Base-by-base conservation (phyloP, 192 early-diverging fungal genomes). In the Backusella liffmaniae region DNA sequence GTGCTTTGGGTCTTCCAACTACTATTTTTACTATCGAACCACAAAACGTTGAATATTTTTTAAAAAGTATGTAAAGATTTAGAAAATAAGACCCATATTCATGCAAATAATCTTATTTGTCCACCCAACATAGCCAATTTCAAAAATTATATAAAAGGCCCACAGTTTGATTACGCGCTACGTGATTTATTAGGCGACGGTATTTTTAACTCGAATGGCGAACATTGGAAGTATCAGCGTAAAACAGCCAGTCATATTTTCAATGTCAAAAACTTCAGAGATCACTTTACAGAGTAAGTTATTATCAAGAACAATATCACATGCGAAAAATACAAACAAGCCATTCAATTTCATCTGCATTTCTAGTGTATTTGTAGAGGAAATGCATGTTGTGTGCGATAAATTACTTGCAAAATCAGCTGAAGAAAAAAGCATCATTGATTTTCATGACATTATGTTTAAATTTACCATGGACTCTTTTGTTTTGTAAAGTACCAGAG, bases 131-230 rank as follows among this genome's bases (percentile, higher is more conserved):
- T 36, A 79, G 78, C 46, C 59, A 79, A 79, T 69, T 82, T 82
- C 70, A 77, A 75, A 51, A 82, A 82, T 44, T 82, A 82, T 35
- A 67, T 65, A 65, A 82, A 82, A 62, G 82, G 85, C 7, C 78
- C 84, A 0, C 73, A 68, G 23, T 86, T 88, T 30, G 77, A 81
- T 10, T 69, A 71, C 9, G 80, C 78, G 26, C 79, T 86, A 34
- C 80, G 85, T 23, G 84, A 86, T 30, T 76, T 92, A 32, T 77
- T 93, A 10, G 92, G 92, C 1, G 78, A 87, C 56, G 92, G 92
- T 21, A 93, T 93, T 75, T 93, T 93, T 73, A 91, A 89, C 78
- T 79, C 85, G 1, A 92, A 93, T 78, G 92, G 92, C 16, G 87
- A 89, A 4, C 70, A 73, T 4, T 93, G 92, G 91, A 82, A 82